These are phyloP conservation scores for Cymbidium sinense DNA, from an alignment of 106 monocot species.

Conservation along the genomic window DNA sequence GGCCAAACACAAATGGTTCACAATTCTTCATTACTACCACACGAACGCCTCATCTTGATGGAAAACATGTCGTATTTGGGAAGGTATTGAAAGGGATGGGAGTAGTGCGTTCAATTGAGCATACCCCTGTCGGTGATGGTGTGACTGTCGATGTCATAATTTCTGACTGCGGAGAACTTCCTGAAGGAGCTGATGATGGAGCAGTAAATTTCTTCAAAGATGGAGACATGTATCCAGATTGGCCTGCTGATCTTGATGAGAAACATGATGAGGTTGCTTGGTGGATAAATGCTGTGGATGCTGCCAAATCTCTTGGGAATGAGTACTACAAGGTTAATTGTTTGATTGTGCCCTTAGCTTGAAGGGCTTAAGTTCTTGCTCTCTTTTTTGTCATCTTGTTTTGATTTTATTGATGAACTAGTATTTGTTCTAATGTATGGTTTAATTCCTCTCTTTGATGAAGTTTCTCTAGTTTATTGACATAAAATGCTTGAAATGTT, in stretches of 20 bases:
- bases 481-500: neutral
- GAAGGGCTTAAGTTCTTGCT: neutral
- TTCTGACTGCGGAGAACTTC: constrained; percentile 68
- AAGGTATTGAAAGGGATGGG: constrained; percentile 87
- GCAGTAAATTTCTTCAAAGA: constrained; percentile 75
- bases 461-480: neutral
- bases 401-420: neutral
- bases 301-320: constrained; percentile 39
- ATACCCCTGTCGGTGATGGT: constrained; percentile 45
- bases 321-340: constrained; percentile 35
- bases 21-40: constrained; percentile 92
- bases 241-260: constrained; percentile 41
- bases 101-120: constrained; percentile 72
- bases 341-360: neutral
- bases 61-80: constrained; percentile 88
- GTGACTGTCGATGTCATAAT: constrained; percentile 58
- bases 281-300: constrained; percentile 51
- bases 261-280: constrained; percentile 42
- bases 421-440: neutral
- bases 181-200: constrained; percentile 60
- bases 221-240: constrained; percentile 80
- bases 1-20: constrained; percentile 77
- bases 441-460: neutral
- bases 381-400: neutral
- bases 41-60: constrained; percentile 79